These are phyloP conservation scores for Euphorbia tirucalli DNA, from an alignment of 345 rosid genomes.

Conservation along the genomic window DNA sequence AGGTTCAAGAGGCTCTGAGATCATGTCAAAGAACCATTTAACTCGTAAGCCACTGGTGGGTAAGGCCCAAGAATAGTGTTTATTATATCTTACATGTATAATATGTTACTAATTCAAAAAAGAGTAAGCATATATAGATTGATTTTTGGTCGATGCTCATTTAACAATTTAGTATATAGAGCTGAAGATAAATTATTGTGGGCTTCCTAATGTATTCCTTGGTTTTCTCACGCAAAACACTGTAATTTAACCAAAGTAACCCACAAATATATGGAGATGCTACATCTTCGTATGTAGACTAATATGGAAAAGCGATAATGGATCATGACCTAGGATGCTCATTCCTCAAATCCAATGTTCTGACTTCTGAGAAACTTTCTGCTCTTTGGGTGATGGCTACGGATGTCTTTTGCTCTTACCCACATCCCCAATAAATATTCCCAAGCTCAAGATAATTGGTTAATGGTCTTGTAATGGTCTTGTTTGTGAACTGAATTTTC, in stretches of 20 bases:
- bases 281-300: not conserved
- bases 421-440: not conserved
- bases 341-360: not conserved
- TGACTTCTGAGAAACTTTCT: not conserved
- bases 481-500: conserved; percentile 17
- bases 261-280: not conserved
- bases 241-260: not conserved
- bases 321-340: not conserved
- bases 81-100: no score
- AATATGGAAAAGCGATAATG: not conserved
- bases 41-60: no score
- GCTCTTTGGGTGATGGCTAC: not conserved
- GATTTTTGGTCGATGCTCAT: not conserved
- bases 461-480: conserved; percentile 14
- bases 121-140: not conserved
- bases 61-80: no score
- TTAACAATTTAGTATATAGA: not conserved
- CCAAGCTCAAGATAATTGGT: conserved; percentile 6
- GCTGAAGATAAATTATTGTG: not conserved
- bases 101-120: no score
- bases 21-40: no score
- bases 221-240: not conserved
- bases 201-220: not conserved
- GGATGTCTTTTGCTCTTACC: not conserved
- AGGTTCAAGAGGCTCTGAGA: no score